Conservation (phyloP, 441 rosid species). For the Cnidoscolus chayamansa region DNA sequence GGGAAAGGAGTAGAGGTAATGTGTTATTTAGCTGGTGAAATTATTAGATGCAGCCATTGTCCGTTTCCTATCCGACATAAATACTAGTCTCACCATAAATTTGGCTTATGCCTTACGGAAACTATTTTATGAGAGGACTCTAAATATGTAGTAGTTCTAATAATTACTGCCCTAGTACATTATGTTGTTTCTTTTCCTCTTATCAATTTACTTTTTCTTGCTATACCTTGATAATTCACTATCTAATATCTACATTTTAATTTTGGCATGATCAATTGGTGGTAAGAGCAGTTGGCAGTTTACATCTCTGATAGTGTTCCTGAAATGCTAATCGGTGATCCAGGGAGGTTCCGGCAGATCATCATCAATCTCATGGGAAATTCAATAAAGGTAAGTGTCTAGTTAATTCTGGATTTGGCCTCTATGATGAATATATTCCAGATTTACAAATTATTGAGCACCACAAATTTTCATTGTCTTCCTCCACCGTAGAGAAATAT, state of each 20-base stretch:
- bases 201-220: no score
- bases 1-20: constrained; percentile 86
- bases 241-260: constrained; percentile 20
- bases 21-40: constrained; percentile 4
- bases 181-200: not conserved
- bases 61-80: no score
- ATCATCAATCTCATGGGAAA: constrained; percentile 91
- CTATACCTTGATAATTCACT: not conserved
- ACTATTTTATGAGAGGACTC: not conserved
- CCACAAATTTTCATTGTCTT: not conserved
- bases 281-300: constrained; percentile 66
- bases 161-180: not conserved
- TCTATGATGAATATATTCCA: not conserved
- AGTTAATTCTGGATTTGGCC: constrained; percentile 9
- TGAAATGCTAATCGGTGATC: constrained; percentile 75
- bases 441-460: no score
- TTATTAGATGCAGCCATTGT: not conserved
- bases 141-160: not conserved
- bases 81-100: not conserved
- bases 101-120: not conserved
- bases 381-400: constrained; percentile 80
- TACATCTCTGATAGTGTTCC: constrained; percentile 83
- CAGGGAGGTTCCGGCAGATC: constrained; percentile 85
- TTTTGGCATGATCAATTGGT: constrained; percentile 24
- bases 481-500: not conserved